phyloP scores from a whole-genome alignment of 225 moss, liverwort and hornwort species.

The Bryoerythrophyllum caledonicum region DNA sequence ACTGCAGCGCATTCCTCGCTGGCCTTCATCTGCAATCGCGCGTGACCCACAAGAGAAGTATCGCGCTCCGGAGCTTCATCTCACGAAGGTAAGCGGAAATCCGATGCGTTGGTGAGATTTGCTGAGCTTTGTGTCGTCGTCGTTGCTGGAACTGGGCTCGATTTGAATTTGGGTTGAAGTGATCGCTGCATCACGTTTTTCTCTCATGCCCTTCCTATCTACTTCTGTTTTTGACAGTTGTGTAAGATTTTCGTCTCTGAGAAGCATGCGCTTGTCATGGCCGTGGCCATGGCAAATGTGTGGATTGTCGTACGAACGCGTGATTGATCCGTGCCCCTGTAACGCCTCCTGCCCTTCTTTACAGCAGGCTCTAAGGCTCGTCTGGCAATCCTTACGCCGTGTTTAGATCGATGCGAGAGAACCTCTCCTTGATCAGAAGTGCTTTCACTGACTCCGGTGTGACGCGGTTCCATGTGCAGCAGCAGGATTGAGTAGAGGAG shows the following conservation, averaged over 20 bases:
- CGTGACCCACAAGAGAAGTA: neutral
- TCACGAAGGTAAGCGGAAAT: neutral
- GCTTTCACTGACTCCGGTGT: too few relatives aligned
- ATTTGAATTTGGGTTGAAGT: too few relatives aligned
- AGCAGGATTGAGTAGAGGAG: neutral
- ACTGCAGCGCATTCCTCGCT: too few relatives aligned
- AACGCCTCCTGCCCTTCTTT: neutral
- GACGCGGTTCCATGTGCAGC: slow-evolving; percentile 9
- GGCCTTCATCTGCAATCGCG: neutral
- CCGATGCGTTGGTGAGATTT: neutral
- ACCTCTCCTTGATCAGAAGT: neutral
- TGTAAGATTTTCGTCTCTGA: neutral
- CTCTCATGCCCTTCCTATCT: neutral
- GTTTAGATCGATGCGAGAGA: neutral
- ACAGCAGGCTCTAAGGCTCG: neutral
- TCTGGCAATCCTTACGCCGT: neutral
- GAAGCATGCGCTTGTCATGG: too few relatives aligned
- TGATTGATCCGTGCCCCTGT: neutral
- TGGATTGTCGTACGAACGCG: neutral
- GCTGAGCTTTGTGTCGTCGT: neutral
- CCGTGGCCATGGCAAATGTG: neutral
- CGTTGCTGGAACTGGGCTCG: neutral
- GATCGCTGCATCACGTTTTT: neutral
- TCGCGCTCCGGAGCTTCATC: neutral
- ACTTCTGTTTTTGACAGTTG: neutral